Evolutionary conservation across 768 basidiomycete genomes (phyloP).

Genomic region (Lepiota venenata): DNA sequence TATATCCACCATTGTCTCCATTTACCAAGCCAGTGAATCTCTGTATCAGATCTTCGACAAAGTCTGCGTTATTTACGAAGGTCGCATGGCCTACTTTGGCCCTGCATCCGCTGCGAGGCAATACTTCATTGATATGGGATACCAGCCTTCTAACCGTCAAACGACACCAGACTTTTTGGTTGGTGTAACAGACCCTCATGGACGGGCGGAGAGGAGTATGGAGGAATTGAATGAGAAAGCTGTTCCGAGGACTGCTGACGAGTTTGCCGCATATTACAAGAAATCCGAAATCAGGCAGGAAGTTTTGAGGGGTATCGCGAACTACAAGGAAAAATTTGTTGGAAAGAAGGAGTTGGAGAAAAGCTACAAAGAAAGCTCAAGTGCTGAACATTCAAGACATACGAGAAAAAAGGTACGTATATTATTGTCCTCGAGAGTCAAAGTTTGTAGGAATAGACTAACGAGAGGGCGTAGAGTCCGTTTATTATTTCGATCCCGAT

Average conservation of each 20-base stretch:
- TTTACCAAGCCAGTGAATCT: conserved; percentile 81
- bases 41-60: conserved; percentile 66
- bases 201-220: conserved; percentile 37
- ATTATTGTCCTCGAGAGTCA: too few species aligned
- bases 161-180: conserved; percentile 67
- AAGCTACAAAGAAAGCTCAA: conserved; percentile 43
- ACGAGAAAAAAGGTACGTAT: conserved; percentile 24
- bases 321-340: conserved; percentile 43
- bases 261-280: conserved; percentile 40
- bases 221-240: conserved; percentile 25
- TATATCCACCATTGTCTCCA: conserved; percentile 66
- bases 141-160: conserved; percentile 54
- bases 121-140: conserved; percentile 75
- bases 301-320: conserved; percentile 37
- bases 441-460: background rate
- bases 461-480: conserved; percentile 21
- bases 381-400: conserved; percentile 49
- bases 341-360: conserved; percentile 35
- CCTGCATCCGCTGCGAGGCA: conserved; percentile 58
- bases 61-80: conserved; percentile 73
- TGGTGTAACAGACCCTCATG: conserved; percentile 54
- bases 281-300: conserved; percentile 20
- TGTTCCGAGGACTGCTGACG: conserved; percentile 39
- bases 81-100: conserved; percentile 76
- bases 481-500: conserved; percentile 38